These are phyloP conservation scores for Lecanoromycetidae sp. DNA, from an alignment of 2,329 filamentous ascomycete genomes.

Conservation along the genomic window DNA sequence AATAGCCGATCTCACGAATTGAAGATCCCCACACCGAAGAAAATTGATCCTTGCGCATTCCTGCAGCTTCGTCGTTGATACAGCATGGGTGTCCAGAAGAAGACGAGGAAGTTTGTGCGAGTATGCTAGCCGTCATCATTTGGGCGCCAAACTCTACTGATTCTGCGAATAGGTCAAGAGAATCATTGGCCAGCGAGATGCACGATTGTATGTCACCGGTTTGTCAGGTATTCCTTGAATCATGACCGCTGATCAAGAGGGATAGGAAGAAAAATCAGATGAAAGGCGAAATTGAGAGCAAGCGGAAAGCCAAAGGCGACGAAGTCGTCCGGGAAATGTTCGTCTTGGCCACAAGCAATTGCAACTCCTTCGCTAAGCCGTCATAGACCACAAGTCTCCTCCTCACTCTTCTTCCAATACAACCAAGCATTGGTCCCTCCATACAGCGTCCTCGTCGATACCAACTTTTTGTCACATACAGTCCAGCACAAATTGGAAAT, in stretches of 20 bases:
- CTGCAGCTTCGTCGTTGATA: neutral
- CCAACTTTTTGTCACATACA: slow-evolving; percentile 83
- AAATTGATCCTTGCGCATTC: too few relatives aligned
- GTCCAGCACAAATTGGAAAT: slow-evolving; percentile 84
- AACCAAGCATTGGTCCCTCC: slow-evolving; percentile 38
- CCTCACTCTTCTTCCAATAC: slow-evolving; percentile 75
- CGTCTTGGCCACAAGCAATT: slow-evolving; percentile 20
- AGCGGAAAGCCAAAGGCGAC: slow-evolving; percentile 47
- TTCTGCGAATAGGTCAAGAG: slow-evolving; percentile 51
- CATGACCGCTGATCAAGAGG: too few relatives aligned
- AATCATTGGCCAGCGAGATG: slow-evolving; percentile 70
- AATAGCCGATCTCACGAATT: neutral
- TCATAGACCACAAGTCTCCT: slow-evolving; percentile 35
- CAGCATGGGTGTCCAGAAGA: slow-evolving; percentile 75
- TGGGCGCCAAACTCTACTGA: neutral
- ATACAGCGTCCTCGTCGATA: slow-evolving; percentile 55
- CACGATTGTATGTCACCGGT: slow-evolving; percentile 45
- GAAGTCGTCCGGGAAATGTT: slow-evolving; percentile 64
- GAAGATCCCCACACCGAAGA: neutral
- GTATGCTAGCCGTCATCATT: slow-evolving; percentile 31
- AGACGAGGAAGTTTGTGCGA: slow-evolving; percentile 78
- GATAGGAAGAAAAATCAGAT: slow-evolving; percentile 59
- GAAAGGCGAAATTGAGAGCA: slow-evolving; percentile 48
- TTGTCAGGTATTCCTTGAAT: too few relatives aligned
- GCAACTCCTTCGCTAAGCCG: neutral